phyloP scores from a whole-genome alignment of 352 stramenopile species.

The Halophytophthora polymorphica region DNA sequence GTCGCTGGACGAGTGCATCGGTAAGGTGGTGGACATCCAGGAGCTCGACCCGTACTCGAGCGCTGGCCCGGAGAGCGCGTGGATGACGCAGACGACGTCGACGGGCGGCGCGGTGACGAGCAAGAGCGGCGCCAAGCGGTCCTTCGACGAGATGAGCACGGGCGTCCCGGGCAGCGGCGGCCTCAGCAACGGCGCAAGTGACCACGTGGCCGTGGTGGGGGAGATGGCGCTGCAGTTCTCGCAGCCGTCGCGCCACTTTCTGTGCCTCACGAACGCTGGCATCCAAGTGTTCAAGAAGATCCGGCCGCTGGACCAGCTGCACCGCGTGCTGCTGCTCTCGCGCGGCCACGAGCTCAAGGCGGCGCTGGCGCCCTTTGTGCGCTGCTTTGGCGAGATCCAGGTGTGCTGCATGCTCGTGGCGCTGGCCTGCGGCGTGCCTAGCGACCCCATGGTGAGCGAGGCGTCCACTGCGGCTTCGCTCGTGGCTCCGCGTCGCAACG shows the following conservation, averaged over 20 bases:
- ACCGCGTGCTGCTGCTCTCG: constrained; percentile 64
- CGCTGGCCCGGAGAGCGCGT: constrained; percentile 22
- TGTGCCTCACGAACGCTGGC: constrained; percentile 81
- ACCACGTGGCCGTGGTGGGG: constrained; percentile 18
- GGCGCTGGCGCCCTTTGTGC: constrained; percentile 68
- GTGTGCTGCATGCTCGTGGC: constrained; percentile 88
- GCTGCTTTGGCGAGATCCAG: constrained; percentile 81
- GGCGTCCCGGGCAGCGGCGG: constrained; percentile 12
- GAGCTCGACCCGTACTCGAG: constrained; percentile 50
- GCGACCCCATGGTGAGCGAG: constrained; percentile 65
- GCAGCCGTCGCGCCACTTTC: constrained; percentile 74
- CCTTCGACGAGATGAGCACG: constrained; percentile 76
- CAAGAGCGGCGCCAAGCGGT: constrained; percentile 47
- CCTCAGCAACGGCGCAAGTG: not conserved
- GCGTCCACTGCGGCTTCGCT: constrained; percentile 48
- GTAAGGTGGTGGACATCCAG: constrained; percentile 82
- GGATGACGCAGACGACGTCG: constrained; percentile 12
- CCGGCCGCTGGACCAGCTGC: constrained; percentile 84
- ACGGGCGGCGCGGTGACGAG: constrained; percentile 4
- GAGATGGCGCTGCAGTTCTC: constrained; percentile 88
- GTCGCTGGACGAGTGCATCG: constrained; percentile 69
- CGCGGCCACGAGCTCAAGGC: constrained; percentile 69
- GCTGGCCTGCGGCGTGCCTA: constrained; percentile 81
- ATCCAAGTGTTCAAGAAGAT: constrained; percentile 91
- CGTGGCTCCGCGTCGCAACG: constrained; percentile 31